Conservation (phyloP, 2,329 filamentous ascomycete genomes). For the Trichoderma oligosporum region DNA sequence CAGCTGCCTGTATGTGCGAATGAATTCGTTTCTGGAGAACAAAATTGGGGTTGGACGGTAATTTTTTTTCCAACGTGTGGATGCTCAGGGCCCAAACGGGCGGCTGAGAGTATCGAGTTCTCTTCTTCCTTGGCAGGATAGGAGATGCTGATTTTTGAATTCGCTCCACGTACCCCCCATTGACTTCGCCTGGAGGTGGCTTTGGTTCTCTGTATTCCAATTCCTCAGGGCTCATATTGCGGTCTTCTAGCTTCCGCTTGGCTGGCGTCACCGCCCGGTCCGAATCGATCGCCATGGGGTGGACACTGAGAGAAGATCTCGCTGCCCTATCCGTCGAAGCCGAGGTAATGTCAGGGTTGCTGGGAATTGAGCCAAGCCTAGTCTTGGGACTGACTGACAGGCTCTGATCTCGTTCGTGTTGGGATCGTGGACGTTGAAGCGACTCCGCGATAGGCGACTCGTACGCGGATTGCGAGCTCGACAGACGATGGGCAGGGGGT, state of each 20-base stretch:
- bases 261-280: conserved; percentile 37
- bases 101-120: conserved; percentile 34
- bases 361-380: conserved; percentile 51
- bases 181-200: conserved; percentile 48
- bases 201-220: conserved; percentile 47
- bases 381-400: conserved; percentile 78
- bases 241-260: conserved; percentile 40
- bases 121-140: conserved; percentile 38
- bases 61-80: conserved; percentile 34
- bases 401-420: conserved; percentile 64
- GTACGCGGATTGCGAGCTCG: conserved; percentile 38
- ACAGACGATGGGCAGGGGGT: conserved; percentile 36
- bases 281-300: conserved; percentile 30
- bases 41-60: conserved; percentile 44
- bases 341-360: conserved; percentile 35
- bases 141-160: conserved; percentile 32
- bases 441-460: conserved; percentile 41
- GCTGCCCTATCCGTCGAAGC: conserved; percentile 28
- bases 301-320: conserved; percentile 24
- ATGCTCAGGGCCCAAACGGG: conserved; percentile 50
- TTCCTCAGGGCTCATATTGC: conserved; percentile 47
- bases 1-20: conserved; percentile 25
- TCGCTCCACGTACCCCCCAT: conserved; percentile 35
- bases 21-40: conserved; percentile 41
- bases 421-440: conserved; percentile 49